Base-by-base conservation (phyloP, 2,329 filamentous ascomycete species). In the Emericellopsis atlantica region DNA sequence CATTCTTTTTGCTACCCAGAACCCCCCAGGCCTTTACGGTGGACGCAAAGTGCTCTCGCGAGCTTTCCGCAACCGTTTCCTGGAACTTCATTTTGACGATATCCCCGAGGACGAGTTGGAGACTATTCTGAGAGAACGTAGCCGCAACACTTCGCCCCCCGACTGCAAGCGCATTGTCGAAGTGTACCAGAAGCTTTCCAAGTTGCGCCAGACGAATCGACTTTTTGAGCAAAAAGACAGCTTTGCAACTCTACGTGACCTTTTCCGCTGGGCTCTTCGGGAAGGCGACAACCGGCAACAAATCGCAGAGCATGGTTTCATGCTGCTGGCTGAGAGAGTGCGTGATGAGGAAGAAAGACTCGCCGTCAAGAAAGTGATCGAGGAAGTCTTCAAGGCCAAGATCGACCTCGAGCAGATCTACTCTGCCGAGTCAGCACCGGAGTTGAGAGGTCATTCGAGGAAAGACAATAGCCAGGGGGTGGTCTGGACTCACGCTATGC, bases 1-100 rank as follows among this genome's bases (percentile, higher is more conserved):
- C 58, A 95, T 96, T 77, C 75, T 99, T 0, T 98, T 98, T 54
- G 92, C 92, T 2, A 99, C 92, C 0, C 92, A 99, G 55, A 98
- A 99, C 50, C 92, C 92, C 1, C 84, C 93, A 18, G 92, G 92
- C 31, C 65, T 98, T 1, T 99, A 99, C 52, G 93, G 93, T 44
- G 92, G 92, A 14, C 76, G 92, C 51, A 99, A 99, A 56, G 79
- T 86, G 1, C 69, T 99, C 7, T 96, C 92, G 2, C 76, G 93
- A 34, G 92, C 92, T 2, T 98, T 99, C 61, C 79, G 93, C 41
- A 99, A 98, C 58, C 78, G 92, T 53, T 99, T 99, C 53, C 72
- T 99, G 4, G 92, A 99, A 60, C 68, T 99, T 5, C 92, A 98
- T 59, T 96, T 95, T 52, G 92, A 96, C 51, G 93, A 99, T 53